A percentile compares a stretch with the other conserved stretches of the same genome.
phyloP scores from a whole-genome alignment of 352 stramenopile genomes.

The Stephanocyclus meneghinianus region DNA sequence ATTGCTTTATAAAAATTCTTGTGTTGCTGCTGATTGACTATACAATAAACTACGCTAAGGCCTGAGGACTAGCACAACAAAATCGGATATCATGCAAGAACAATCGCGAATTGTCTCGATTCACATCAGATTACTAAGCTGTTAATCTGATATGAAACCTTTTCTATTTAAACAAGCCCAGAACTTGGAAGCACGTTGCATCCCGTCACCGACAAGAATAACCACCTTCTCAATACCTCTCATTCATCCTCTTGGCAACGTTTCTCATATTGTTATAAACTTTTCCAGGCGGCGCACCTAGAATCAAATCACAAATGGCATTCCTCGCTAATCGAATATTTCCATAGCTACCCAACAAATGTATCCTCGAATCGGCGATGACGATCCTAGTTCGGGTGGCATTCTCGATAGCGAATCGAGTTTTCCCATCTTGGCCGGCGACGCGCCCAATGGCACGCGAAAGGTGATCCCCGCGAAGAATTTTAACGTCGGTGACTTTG shows the following conservation, averaged over 20 bases:
- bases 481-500: slow-evolving; percentile 95
- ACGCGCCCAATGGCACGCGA: slow-evolving; percentile 97
- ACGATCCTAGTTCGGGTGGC: slow-evolving; percentile 98
- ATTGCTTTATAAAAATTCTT: too few species aligned
- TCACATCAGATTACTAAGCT: too few species aligned
- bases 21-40: too few species aligned
- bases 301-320: slow-evolving; percentile 89
- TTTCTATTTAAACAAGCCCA: too few species aligned
- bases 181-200: too few species aligned
- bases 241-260: slow-evolving; percentile 97
- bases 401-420: slow-evolving; percentile 99
- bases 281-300: slow-evolving; percentile 98
- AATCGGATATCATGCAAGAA: too few species aligned
- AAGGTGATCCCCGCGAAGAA: slow-evolving; percentile 97
- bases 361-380: slow-evolving; percentile 94
- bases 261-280: slow-evolving; percentile 99
- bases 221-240: slow-evolving; percentile 65
- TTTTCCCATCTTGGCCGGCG: slow-evolving; percentile 98
- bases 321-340: slow-evolving; percentile 98
- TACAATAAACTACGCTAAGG: too few species aligned
- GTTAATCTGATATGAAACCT: too few species aligned
- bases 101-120: too few species aligned
- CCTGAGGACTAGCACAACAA: too few species aligned
- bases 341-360: slow-evolving; percentile 96
- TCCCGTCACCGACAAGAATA: too few species aligned